Conservation (phyloP, 106 monocot genomes). For the Acanthochlamys bracteata region DNA sequence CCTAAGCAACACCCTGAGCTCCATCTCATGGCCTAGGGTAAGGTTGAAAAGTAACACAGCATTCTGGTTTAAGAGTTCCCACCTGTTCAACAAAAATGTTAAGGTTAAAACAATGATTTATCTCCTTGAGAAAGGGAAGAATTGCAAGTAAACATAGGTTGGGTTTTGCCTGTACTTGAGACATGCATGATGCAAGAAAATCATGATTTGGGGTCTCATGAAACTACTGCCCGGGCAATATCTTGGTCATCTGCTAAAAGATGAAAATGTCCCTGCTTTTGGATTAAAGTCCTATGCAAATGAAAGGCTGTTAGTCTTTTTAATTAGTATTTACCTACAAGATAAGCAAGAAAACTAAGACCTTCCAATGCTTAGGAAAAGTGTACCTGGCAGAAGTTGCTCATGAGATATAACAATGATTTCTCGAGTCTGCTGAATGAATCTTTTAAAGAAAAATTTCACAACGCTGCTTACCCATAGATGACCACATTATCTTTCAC, state of each 20-base stretch:
- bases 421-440: neutral
- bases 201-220: slow-evolving; percentile 23
- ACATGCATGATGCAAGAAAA: slow-evolving; percentile 28
- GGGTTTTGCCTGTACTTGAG: slow-evolving; percentile 21
- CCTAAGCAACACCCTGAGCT: slow-evolving; percentile 19
- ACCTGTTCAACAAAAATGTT: slow-evolving; percentile 11
- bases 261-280: slow-evolving; percentile 19
- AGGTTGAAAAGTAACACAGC: slow-evolving; percentile 16
- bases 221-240: slow-evolving; percentile 31
- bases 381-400: slow-evolving; percentile 9
- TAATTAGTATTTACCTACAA: neutral
- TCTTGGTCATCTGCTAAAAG: slow-evolving; percentile 24
- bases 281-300: neutral
- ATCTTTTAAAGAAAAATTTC: neutral
- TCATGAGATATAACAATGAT: neutral
- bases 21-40: slow-evolving; percentile 28
- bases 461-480: slow-evolving; percentile 16
- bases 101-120: neutral
- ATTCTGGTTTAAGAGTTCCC: slow-evolving; percentile 30
- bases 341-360: slow-evolving; percentile 10
- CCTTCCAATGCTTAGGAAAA: slow-evolving; percentile 32
- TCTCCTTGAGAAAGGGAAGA: neutral
- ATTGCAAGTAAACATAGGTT: neutral
- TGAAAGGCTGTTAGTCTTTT: neutral
- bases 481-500: slow-evolving; percentile 26